Evolutionary conservation across 108 stramenopile genomes (phyloP), one percentile per base, ranked within the genome.

Genomic region (Nitzschia sp.): DNA sequence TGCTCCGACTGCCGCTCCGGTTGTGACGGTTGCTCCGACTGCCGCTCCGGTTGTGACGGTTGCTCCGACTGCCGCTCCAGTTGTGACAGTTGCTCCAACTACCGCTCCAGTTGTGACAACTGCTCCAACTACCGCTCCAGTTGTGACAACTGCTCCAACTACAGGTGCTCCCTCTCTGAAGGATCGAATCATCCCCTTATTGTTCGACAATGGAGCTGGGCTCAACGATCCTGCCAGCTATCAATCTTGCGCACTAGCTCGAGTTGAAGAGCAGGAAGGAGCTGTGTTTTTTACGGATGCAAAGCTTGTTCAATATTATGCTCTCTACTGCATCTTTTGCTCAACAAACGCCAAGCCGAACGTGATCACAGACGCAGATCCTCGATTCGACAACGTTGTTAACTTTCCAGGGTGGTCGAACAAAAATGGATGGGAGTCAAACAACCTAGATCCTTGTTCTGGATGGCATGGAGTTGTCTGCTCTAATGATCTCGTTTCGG

Each of bases 401-500:
- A 31, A 25, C 23, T 57, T 68, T 54, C 73, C 73, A 3, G 59
- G 60, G 6, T 75, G 73, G 73, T 67, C 46, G 25, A 25, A 31
- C 1, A 2, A 22, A 6, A 3, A 5, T 44, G 73, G 73, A 4
- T 75, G 73, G 73, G 35, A 29, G 16, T 9, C 25, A 4, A 66
- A 21, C 36, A 75, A 30, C 29, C 3, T 60, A 19, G 73, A 75
- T 27, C 73, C 66, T 30, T 75, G 66, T 52, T 32, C n/a, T 50
- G 68, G 61, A 63, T 78, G 69, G 66, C 60, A 66, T 63, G 77
- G 77, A 45, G 59, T 78, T 26, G 33, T 32, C 22, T 78, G 77
- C 33, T 27, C 34, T 26, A 61, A 30, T 30, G 57, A 62, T 50
- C 47, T 45, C 13, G 78, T 79, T 17, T 53, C 47, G 6, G 38